Evolutionary conservation across 768 basidiomycete species (phyloP).

Genomic region (Hebeloma cylindrosporum): DNA sequence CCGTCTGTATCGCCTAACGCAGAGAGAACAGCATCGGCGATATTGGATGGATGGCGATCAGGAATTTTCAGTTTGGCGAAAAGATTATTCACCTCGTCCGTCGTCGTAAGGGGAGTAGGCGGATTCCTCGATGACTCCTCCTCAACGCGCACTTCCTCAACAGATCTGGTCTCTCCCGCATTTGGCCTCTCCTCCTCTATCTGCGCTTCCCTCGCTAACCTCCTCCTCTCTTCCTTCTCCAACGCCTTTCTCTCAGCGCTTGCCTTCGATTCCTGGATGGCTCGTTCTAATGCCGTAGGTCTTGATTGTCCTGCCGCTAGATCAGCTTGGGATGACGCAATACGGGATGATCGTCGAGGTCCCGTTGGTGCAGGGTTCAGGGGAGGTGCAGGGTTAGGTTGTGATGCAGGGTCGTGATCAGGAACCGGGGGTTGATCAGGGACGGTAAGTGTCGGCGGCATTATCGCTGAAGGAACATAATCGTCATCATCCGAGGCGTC

Average conservation of each 20-base stretch:
- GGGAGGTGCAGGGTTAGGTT: neutral
- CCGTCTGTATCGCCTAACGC: conserved; percentile 2
- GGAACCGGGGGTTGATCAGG: neutral
- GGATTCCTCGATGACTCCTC: neutral
- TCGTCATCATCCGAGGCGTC: neutral
- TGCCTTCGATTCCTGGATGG: neutral
- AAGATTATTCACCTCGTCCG: neutral
- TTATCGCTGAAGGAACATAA: no score
- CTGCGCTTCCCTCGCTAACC: neutral
- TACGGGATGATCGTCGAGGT: conserved; percentile 4
- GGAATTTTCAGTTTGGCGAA: neutral
- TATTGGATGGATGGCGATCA: neutral
- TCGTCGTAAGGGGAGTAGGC: neutral
- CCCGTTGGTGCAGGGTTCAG: neutral
- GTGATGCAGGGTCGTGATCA: neutral
- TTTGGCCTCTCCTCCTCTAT: conserved; percentile 9
- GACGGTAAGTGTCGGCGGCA: no score
- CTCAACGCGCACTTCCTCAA: neutral
- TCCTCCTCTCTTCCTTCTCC: neutral
- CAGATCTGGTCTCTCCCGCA: neutral
- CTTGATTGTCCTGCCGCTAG: neutral
- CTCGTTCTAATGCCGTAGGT: neutral
- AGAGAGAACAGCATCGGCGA: conserved; percentile 5
- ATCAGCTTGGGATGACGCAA: neutral
- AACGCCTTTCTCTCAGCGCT: neutral